Percentiles rank a stretch among this genome's conserved stretches.
phyloP scores from a whole-genome alignment of 1,284 basidiomycete species.

The Singerocomus rubriflavus region DNA sequence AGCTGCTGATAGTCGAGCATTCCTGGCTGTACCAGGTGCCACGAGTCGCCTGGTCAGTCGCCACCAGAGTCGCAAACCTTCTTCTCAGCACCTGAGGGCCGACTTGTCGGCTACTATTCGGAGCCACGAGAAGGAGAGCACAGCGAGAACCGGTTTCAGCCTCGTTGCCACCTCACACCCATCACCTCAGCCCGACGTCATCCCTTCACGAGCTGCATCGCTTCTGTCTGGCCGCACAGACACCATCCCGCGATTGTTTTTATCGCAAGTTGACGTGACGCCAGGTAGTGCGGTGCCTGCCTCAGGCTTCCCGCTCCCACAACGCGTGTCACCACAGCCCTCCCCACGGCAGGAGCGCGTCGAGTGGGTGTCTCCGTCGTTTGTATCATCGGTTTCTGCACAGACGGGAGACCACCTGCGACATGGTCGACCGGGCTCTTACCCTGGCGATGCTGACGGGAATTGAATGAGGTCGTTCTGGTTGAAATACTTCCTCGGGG shows the following conservation, averaged over 20 bases:
- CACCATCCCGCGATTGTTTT: constrained; percentile 18
- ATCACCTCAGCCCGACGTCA: constrained; percentile 25
- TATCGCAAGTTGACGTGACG: constrained; percentile 20
- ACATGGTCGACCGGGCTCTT: constrained; percentile 23
- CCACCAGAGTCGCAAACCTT: constrained; percentile 29
- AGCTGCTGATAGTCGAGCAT: constrained; percentile 32
- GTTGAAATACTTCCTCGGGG: constrained; percentile 3
- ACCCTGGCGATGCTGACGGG: constrained; percentile 30
- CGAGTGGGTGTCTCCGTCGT: constrained; percentile 22
- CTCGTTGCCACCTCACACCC: constrained; percentile 31
- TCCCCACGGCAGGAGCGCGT: constrained; percentile 29
- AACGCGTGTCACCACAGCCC: constrained; percentile 32
- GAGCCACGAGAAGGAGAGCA: constrained; percentile 26
- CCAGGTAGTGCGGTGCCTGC: constrained; percentile 9
- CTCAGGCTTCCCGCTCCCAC: constrained; percentile 15
- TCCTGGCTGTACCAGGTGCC: constrained; percentile 28
- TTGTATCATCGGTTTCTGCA: constrained; percentile 9
- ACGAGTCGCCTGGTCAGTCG: constrained; percentile 27
- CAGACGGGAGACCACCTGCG: constrained; percentile 17
- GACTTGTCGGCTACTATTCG: constrained; percentile 30
- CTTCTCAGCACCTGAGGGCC: constrained; percentile 30
- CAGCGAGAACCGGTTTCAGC: constrained; percentile 31
- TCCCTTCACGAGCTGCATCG: constrained; percentile 24
- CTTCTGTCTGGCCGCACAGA: constrained; percentile 24
- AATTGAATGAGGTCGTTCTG: constrained; percentile 25